These are phyloP conservation scores for Geranium incanum DNA, from an alignment of 441 rosid species.

Conservation along the genomic window DNA sequence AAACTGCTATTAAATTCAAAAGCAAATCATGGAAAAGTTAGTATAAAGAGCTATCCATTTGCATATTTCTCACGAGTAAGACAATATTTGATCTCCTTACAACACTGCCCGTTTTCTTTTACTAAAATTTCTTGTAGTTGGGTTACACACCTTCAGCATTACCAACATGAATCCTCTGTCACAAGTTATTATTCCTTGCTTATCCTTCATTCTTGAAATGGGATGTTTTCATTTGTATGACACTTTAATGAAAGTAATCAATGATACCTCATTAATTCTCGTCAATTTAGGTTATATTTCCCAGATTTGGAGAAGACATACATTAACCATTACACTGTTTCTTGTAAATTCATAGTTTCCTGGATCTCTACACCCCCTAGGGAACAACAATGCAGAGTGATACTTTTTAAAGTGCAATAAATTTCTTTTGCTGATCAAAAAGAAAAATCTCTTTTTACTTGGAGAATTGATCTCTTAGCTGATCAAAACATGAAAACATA, in stretches of 20 bases:
- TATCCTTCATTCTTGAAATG: not conserved
- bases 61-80: not conserved
- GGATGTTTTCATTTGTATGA: not conserved
- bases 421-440: too few relatives aligned
- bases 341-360: not conserved
- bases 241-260: not conserved
- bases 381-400: not conserved
- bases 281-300: not conserved
- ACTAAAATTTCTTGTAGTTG: not conserved
- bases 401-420: too few relatives aligned
- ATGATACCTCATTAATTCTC: not conserved
- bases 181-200: conserved; percentile 5
- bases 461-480: not conserved
- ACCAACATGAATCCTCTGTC: not conserved
- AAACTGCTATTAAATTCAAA: not conserved
- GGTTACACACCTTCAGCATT: not conserved
- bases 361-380: conserved; percentile 5
- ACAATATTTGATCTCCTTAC: not conserved
- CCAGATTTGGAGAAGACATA: not conserved
- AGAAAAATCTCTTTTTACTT: not conserved
- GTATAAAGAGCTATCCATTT: not conserved
- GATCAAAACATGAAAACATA: not conserved
- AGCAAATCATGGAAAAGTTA: not conserved
- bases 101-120: not conserved
- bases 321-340: not conserved